These are phyloP conservation scores for Dryadomyces quercivorus DNA, from an alignment of 2,329 filamentous ascomycete genomes.

Conservation along the genomic window DNA sequence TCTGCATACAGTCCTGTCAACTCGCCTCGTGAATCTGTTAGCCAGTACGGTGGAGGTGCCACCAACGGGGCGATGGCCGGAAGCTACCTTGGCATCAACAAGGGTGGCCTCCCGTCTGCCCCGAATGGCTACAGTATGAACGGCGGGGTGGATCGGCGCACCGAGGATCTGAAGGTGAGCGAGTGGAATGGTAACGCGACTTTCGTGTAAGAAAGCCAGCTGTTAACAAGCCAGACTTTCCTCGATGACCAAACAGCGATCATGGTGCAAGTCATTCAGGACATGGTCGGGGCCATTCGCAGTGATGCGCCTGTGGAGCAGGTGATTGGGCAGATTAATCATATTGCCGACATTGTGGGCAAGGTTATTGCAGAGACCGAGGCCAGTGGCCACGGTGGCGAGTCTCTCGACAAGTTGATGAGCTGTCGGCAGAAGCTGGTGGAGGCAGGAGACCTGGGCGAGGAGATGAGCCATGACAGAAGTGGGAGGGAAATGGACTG, in stretches of 20 bases:
- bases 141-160: conserved; percentile 25
- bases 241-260: conserved; percentile 72
- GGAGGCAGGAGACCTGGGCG: conserved; percentile 48
- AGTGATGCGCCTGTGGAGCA: conserved; percentile 49
- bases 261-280: conserved; percentile 69
- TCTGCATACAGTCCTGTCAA: conserved; percentile 65
- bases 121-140: conserved; percentile 24
- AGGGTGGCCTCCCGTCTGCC: conserved; percentile 18
- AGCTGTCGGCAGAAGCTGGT: conserved; percentile 54
- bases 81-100: conserved; percentile 23
- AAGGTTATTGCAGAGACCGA: conserved; percentile 58
- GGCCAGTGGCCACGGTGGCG: conserved; percentile 36
- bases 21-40: conserved; percentile 49
- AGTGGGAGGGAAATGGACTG: conserved; percentile 41
- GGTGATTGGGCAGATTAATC: conserved; percentile 56
- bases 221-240: conserved; percentile 42
- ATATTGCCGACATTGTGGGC: conserved; percentile 58
- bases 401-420: conserved; percentile 41
- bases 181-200: neutral
- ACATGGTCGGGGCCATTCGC: conserved; percentile 63
- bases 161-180: conserved; percentile 37
- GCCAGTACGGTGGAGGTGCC: conserved; percentile 22
- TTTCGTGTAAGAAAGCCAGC: too few species aligned
- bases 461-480: conserved; percentile 38
- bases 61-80: conserved; percentile 14